Evolutionary conservation across 2,329 filamentous ascomycete genomes (phyloP), one percentile per base, ranked within the genome.

Genomic region (Cladosporium oxysporum): DNA sequence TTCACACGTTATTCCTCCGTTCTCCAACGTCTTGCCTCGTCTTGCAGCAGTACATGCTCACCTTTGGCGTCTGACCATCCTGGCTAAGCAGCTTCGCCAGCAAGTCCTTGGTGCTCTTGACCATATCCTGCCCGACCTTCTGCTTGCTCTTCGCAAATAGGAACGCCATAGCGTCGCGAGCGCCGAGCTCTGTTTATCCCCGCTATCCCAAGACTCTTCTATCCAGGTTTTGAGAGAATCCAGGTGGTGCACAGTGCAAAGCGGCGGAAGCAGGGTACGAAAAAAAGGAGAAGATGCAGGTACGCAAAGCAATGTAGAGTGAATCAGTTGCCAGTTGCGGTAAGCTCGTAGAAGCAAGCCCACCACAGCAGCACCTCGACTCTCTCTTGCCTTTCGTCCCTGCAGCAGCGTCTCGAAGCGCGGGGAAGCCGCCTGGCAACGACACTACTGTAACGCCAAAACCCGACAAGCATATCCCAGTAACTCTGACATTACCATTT

Each of bases 141-240:
- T 86, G 83, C 71, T 84, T 85, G 72, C 84, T 85, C 68, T 88
- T 82, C 67, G 83, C 84, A 76, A 91, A 91, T 65, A 91, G 81
- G 79, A 91, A 92, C 55, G 89, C 87, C 89, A 92, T 92, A 69
- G 67, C 69, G 71, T 69, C 66, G 65, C 44, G 58, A 62, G 64
- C 59, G 58, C 55, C 18, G 44, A 41, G 61, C 62, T 66, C 59
- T 33, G 59, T 47, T 41, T 6, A 1, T 41, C 18, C 31, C 18
- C 10, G 18, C 14, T 23, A 35, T 41, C n/a, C n/a, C 55, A 33
- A 49, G 35, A 49, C 41, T 21, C 37, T 60, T 28, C 29, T 49
- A 49, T 60, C 41, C 37, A 31, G 41, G 8, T 41, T 55, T 12
- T 18, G 26, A 21, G 11, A 33, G 5, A 21, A 12, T 21, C 14